A percentile compares a stretch with the other conserved stretches of the same genome.
These are phyloP conservation scores for Simplicillium aogashimaense DNA, from an alignment of 2,329 filamentous ascomycete species.

Conservation along the genomic window DNA sequence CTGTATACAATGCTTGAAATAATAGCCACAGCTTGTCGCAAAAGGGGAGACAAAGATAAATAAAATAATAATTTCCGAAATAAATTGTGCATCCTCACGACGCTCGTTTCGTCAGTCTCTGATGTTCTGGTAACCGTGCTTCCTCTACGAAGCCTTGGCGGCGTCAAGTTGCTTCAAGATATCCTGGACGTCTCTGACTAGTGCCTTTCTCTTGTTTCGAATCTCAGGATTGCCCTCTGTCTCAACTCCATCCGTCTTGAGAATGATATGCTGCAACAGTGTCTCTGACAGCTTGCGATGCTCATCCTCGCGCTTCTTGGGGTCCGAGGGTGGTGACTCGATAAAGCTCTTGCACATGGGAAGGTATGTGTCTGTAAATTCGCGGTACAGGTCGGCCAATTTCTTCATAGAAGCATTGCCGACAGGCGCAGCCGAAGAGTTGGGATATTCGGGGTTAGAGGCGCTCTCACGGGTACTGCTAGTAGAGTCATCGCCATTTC, in stretches of 20 bases:
- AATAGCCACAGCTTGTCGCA: too few species aligned
- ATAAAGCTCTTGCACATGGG: conserved; percentile 56
- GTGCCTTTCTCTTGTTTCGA: conserved; percentile 55
- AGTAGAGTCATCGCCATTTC: conserved; percentile 26
- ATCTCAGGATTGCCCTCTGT: conserved; percentile 59
- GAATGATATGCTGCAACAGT: conserved; percentile 62
- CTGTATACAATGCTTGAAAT: too few species aligned
- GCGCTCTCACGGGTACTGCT: conserved; percentile 35
- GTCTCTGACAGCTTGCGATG: conserved; percentile 68
- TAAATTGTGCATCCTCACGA: too few species aligned
- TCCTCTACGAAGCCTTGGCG: conserved; percentile 15
- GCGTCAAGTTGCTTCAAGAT: conserved; percentile 56
- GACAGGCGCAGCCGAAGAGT: conserved; percentile 17
- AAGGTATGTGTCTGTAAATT: conserved; percentile 55
- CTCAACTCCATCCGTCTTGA: conserved; percentile 71
- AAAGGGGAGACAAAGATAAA: too few species aligned
- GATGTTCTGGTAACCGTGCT: too few species aligned
- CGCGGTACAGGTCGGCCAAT: conserved; percentile 53
- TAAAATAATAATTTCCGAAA: too few species aligned
- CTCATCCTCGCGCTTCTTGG: conserved; percentile 61
- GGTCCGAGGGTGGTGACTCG: conserved; percentile 51
- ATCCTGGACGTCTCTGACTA: conserved; percentile 63
- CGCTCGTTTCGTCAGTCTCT: too few species aligned
- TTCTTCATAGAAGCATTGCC: conserved; percentile 37
- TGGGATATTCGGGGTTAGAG: conserved; percentile 23